Evolutionary conservation across 129 eudicot species (phyloP).

Genomic region (Lactuca saligna): DNA sequence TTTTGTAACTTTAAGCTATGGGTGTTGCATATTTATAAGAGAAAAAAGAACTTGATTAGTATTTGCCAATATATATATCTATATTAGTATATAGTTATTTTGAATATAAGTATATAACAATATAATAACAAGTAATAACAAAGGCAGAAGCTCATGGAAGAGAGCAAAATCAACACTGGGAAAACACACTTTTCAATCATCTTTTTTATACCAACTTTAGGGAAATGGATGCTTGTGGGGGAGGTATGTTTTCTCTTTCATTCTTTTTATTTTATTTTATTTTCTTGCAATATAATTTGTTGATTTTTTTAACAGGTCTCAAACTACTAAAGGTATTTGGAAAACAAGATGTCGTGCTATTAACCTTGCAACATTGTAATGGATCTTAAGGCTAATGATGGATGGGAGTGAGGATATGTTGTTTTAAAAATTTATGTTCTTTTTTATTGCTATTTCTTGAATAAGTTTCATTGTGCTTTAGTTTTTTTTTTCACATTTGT

Average conservation of each 20-base stretch:
- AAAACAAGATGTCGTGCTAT: constrained; percentile 83
- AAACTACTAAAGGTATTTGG: constrained; percentile 99
- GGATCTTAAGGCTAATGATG: constrained; percentile 99
- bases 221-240: constrained; percentile 98
- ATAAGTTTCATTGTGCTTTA: no score
- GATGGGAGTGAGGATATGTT: constrained; percentile 99
- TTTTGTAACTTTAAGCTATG: no score
- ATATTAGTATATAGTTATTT: no score
- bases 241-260: constrained; percentile 58
- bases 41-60: no score
- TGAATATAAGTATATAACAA: no score
- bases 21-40: no score
- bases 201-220: constrained; percentile 80
- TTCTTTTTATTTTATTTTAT: constrained; percentile 9
- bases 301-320: constrained; percentile 55
- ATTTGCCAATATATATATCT: no score
- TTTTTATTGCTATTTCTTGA: neutral
- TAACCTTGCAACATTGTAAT: constrained; percentile 92
- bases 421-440: neutral
- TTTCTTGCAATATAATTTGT: neutral
- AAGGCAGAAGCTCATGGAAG: no score
- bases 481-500: neutral
- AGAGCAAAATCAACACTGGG: constrained; percentile 38
- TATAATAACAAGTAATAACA: no score
- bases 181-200: constrained; percentile 88